phyloP scores from a whole-genome alignment of 2,329 filamentous ascomycete species.

The Claviceps sp. region DNA sequence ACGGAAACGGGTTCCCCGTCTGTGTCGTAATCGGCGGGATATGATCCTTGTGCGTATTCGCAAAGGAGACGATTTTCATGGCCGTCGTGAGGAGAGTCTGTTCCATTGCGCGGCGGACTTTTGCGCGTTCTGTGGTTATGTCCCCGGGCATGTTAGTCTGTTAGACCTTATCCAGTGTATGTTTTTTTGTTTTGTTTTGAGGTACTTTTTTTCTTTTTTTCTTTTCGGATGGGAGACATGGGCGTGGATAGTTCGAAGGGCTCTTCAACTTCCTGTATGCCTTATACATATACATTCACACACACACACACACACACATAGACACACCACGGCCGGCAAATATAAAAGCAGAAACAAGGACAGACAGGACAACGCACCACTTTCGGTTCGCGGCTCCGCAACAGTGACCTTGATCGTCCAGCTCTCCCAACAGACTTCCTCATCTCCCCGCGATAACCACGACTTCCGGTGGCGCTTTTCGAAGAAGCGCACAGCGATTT shows the following conservation, averaged over 20 bases:
- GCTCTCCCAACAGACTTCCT: constrained; percentile 93
- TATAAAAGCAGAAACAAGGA: background rate
- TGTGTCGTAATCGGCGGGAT: constrained; percentile 95
- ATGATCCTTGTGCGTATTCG: constrained; percentile 83
- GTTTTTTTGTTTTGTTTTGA: background rate
- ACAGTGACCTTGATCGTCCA: constrained; percentile 94
- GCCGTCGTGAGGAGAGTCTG: constrained; percentile 76
- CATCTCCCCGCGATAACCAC: constrained; percentile 68
- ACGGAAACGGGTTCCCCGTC: constrained; percentile 88
- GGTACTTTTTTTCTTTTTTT: background rate
- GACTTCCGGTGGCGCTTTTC: constrained; percentile 79
- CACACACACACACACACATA: too few relatives aligned
- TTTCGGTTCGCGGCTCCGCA: constrained; percentile 77
- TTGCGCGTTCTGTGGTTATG: constrained; percentile 53
- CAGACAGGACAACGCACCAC: constrained; percentile 42
- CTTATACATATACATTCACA: too few relatives aligned
- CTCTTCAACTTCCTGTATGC: too few relatives aligned
- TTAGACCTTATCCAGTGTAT: too few relatives aligned
- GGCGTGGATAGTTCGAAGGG: too few relatives aligned
- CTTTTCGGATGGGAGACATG: background rate
- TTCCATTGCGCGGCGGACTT: constrained; percentile 83
- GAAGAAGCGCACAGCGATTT: constrained; percentile 83
- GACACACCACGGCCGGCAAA: too few relatives aligned
- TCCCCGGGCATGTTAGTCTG: too few relatives aligned
- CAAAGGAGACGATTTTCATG: constrained; percentile 79